Evolutionary conservation across 306 rosid genomes (phyloP).

Genomic region (Luffa acutangula): DNA sequence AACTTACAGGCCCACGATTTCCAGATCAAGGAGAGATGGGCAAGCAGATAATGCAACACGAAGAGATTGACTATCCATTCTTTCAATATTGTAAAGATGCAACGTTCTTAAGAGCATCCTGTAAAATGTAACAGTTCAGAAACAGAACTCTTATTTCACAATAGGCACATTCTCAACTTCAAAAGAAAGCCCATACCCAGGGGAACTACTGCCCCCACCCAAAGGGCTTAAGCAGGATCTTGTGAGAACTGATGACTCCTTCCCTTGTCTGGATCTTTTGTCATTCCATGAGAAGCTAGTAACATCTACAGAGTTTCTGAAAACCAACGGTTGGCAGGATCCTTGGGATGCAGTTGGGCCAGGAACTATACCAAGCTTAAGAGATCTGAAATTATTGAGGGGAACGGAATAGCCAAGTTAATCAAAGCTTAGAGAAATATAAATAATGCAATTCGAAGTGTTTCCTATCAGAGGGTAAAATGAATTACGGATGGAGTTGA

Average conservation of each 20-base stretch:
- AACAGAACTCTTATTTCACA: slow-evolving; percentile 2
- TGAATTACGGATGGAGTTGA: not conserved
- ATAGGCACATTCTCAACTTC: slow-evolving; percentile 11
- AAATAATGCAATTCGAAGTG: not conserved
- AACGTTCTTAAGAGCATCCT: slow-evolving; percentile 69
- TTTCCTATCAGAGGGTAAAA: not conserved
- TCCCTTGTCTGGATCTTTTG: slow-evolving; percentile 95
- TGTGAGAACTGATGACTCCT: slow-evolving; percentile 79
- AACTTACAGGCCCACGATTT: slow-evolving; percentile 97
- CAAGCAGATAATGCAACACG: slow-evolving; percentile 65
- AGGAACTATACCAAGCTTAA: slow-evolving; percentile 85
- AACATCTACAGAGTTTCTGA: slow-evolving; percentile 65
- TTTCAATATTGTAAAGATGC: slow-evolving; percentile 86
- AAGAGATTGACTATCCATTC: slow-evolving; percentile 84
- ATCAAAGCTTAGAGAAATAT: slow-evolving; percentile 4
- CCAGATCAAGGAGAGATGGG: slow-evolving; percentile 85
- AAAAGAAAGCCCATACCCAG: slow-evolving; percentile 53
- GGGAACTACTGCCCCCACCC: slow-evolving; percentile 52
- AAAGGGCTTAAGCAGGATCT: slow-evolving; percentile 92
- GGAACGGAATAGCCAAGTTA: not conserved
- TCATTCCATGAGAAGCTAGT: slow-evolving; percentile 85
- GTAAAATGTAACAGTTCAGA: slow-evolving; percentile 16
- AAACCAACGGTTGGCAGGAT: slow-evolving; percentile 66
- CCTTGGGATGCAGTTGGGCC: slow-evolving; percentile 48
- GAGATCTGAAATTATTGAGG: slow-evolving; percentile 52